These are phyloP conservation scores for Diaporthe amygdali DNA, from an alignment of 2,329 filamentous ascomycete genomes.

Conservation along the genomic window DNA sequence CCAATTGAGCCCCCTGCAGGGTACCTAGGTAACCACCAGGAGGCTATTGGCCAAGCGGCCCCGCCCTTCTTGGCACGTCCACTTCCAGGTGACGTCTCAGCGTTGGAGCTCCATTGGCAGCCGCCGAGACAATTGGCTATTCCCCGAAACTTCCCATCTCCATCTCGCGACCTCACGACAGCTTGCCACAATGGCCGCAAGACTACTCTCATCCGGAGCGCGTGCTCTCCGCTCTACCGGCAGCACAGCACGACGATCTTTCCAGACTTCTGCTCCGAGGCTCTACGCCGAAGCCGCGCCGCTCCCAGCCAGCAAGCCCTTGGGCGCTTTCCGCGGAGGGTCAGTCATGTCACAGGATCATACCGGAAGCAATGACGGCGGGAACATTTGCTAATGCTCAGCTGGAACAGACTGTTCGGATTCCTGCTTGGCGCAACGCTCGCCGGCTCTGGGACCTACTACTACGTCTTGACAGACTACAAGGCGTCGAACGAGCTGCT, in stretches of 20 bases:
- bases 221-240: conserved; percentile 40
- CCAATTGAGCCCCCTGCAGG: neutral
- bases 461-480: conserved; percentile 93
- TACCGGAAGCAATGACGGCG: neutral
- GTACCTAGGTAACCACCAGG: neutral
- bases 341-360: conserved; percentile 42
- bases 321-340: conserved; percentile 68
- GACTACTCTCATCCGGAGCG: conserved; percentile 46
- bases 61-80: neutral
- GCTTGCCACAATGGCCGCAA: conserved; percentile 49
- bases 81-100: conserved; percentile 20
- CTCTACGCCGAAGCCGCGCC: conserved; percentile 49
- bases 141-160: neutral
- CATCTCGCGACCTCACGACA: conserved; percentile 14
- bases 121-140: neutral
- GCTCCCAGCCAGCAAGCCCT: conserved; percentile 61
- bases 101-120: conserved; percentile 2
- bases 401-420: conserved; percentile 75
- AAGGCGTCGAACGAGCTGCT: conserved; percentile 91
- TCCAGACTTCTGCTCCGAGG: conserved; percentile 54
- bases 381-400: neutral
- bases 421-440: conserved; percentile 86
- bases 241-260: conserved; percentile 43
- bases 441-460: conserved; percentile 83
- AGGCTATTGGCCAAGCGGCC: conserved; percentile 16